Base-by-base conservation (phyloP, 2,329 filamentous ascomycete genomes). In the Neofusicoccum ribis region DNA sequence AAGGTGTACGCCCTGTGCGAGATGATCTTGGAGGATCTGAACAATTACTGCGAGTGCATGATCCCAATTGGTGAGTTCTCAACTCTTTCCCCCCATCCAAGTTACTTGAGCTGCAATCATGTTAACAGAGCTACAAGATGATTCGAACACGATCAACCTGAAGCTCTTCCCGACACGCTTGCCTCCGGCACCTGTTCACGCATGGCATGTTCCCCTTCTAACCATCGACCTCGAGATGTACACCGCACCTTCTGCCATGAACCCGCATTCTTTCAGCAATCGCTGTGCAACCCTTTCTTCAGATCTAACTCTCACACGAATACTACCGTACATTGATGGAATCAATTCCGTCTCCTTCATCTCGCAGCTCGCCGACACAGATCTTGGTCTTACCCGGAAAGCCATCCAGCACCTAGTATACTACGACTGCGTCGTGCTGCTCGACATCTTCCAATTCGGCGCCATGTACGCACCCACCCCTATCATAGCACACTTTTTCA, bases 1-100 rank as follows among this genome's bases (percentile, higher is more conserved):
- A 83, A 84, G 75, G 84, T 84, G 59, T 89, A 81, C 80, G 91
- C 77, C 82, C 86, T 89, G 3, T 96, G 97, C 73, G 91, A 94
- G 81, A 92, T 91, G 70, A 80, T 99, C 69, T 84, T 98, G 70
- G 93, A 97, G 79, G 93, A 99, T 75, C 76, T 99, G 70, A 97
- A 98, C 74, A 96, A 96, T 72, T 99, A 97, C 74, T 93, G 92
- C 74, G 95, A 99, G 81, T 97, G 93, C 83, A 97, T 97, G 93
- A 97, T 97, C 72, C 93, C 93, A 0, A 94, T 97, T 68, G 91
- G 91, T 93, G 80, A 68, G 86, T 82, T 34, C 27, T 7, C 6
- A 7, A 9, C 11, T 15, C 15, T 23, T 23, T 23, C 3, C 23
- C 7, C 12, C 37, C 12, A 34, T 6, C n/a, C 17, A 63, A 15